These are phyloP conservation scores for Dryadomyces quercus-mongolicae DNA, from an alignment of 2,329 filamentous ascomycete species.

Conservation along the genomic window DNA sequence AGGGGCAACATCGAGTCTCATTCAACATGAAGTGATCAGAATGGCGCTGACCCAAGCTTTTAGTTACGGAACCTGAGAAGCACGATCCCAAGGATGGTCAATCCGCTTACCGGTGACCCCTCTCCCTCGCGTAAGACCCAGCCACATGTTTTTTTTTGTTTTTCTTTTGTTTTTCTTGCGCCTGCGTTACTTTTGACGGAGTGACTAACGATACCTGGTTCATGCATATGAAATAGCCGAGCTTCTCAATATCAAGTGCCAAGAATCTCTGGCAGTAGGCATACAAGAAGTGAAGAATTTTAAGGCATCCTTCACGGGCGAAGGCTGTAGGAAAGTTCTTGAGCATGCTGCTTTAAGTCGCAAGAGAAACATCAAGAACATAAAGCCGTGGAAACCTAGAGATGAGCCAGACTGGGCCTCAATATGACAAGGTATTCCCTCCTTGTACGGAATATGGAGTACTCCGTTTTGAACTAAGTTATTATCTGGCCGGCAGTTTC, in stretches of 20 bases:
- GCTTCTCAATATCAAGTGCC: conserved; percentile 32
- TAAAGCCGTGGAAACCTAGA: conserved; percentile 45
- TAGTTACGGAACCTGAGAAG: conserved; percentile 35
- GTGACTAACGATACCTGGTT: background rate
- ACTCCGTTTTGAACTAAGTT: background rate
- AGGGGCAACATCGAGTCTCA: background rate
- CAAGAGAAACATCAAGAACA: conserved; percentile 40
- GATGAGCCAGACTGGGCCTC: conserved; percentile 48
- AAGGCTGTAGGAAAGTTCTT: conserved; percentile 36
- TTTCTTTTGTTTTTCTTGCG: background rate
- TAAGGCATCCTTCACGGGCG: conserved; percentile 30
- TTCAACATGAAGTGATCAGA: background rate
- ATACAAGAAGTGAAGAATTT: conserved; percentile 41
- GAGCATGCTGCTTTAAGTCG: conserved; percentile 40
- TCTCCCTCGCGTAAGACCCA: conserved; percentile 35
- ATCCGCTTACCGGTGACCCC: conserved; percentile 35
- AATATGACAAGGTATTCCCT: background rate
- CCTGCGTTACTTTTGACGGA: background rate
- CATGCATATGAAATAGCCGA: conserved; percentile 28
- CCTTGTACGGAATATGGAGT: background rate
- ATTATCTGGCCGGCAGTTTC: background rate
- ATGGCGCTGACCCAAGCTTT: background rate
- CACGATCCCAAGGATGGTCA: conserved; percentile 36
- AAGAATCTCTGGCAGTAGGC: conserved; percentile 32
- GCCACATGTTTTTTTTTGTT: background rate